Evolutionary conservation across 2,329 filamentous ascomycete genomes (phyloP).

Genomic region (Botryotinia convoluta): DNA sequence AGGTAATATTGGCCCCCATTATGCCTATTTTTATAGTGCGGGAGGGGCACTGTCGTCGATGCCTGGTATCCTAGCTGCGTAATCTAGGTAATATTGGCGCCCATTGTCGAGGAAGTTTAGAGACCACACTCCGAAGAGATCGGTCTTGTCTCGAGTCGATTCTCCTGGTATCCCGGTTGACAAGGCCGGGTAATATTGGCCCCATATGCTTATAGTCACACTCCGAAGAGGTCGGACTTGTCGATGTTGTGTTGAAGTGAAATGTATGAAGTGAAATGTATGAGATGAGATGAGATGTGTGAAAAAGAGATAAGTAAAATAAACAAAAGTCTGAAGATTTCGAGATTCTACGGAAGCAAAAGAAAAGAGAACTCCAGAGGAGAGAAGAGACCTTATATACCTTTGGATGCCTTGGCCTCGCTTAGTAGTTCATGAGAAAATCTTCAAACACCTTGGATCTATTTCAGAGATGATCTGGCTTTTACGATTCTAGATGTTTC

Average conservation of each 20-base stretch:
- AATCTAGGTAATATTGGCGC: background rate
- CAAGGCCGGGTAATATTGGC: constrained; percentile 1
- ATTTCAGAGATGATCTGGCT: background rate
- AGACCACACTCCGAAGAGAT: background rate
- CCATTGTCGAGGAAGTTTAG: background rate
- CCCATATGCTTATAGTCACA: background rate
- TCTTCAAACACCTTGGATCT: background rate
- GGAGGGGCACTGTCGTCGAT: background rate
- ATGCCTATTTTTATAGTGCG: no score
- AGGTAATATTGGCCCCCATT: background rate
- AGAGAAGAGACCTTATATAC: background rate
- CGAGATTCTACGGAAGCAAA: background rate
- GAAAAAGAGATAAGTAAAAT: background rate
- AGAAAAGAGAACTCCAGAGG: background rate
- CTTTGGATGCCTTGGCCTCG: background rate
- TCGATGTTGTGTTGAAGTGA: background rate
- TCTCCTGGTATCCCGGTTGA: background rate
- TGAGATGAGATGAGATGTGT: background rate
- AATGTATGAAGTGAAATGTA: no score
- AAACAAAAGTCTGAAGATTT: background rate
- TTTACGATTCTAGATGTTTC: background rate
- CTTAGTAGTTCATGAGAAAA: background rate
- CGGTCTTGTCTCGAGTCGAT: background rate
- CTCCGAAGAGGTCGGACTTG: background rate
- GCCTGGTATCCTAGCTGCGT: background rate